Evolutionary conservation across 805 yeast genomes (phyloP).

Genomic region (Yarrowia keelungensis): DNA sequence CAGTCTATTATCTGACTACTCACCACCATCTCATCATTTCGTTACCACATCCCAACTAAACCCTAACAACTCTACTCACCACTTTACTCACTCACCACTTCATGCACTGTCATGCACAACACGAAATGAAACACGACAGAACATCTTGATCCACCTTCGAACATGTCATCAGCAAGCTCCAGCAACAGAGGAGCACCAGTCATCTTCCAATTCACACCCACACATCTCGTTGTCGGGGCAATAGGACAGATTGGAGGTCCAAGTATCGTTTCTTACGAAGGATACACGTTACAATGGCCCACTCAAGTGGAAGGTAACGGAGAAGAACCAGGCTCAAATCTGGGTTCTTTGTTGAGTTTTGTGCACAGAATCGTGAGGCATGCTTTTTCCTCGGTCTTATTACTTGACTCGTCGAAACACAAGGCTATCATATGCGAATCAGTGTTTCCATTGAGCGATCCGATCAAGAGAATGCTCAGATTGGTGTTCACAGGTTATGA

Average conservation of each 20-base stretch:
- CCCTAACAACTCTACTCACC: too few relatives aligned
- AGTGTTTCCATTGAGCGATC: constrained; percentile 15
- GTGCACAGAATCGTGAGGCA: constrained; percentile 11
- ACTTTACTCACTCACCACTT: not conserved
- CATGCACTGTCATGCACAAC: constrained; percentile 10
- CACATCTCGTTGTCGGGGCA: constrained; percentile 3
- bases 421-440: constrained; percentile 24
- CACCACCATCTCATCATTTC: not conserved
- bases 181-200: constrained; percentile 26
- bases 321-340: not conserved
- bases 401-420: constrained; percentile 21
- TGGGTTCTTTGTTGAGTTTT: constrained; percentile 9
- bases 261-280: not conserved
- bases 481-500: constrained; percentile 23
- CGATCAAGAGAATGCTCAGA: constrained; percentile 5
- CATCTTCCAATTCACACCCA: constrained; percentile 13
- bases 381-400: constrained; percentile 6
- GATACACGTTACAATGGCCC: constrained; percentile 25
- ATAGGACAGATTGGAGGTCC: constrained; percentile 23
- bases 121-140: constrained; percentile 4
- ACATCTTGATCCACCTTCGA: not conserved
- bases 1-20: too few relatives aligned
- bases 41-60: not conserved
- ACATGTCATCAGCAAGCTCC: constrained; percentile 2
- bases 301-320: constrained; percentile 13